Evolutionary conservation across 371 early-diverging fungal species (phyloP), one percentile per base, ranked within the genome.

Genomic region (Saksenaea oblongispora): DNA sequence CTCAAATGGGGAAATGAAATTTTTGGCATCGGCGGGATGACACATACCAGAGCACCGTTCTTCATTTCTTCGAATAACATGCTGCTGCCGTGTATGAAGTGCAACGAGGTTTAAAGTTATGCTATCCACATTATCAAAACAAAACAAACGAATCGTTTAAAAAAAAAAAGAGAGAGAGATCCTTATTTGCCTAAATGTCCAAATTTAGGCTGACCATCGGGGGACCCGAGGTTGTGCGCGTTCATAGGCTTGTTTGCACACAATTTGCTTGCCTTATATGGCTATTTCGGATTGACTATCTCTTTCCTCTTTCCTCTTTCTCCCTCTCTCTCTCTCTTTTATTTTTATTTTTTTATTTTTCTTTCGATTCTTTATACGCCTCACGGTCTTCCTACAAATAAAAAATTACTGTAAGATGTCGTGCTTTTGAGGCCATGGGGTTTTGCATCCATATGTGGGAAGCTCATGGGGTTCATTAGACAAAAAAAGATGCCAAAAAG

Each of bases 271-370:
- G 51, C 51, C 51, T 47, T 10, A 47, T 47, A 47, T 47, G 51
- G 51, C n/a, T 22, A 47, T 47, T 47, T 47, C 51, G 51, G 51
- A 47, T 47, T 47, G 51, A 18, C 51, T 47, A 47, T 17, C 51
- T 22, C 5, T 47, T 47, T 47, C 4, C 18, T 9, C 51, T 22
- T 22, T 47, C 51, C 51, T 47, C 22, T 22, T 47, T 47, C 22
- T 47, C 22, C 22, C 11, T 47, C 24, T 22, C 22, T 22, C 51
- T 47, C 18, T 41, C 18, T 17, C 42, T 41, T 14, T 17, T 14
- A 13, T 41, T 2, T 41, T 41, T 14, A 5, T 17, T 14, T 41
- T 41, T 14, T 14, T 41, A 5, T 41, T 41, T 1, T 41, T 14
- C 13, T 41, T 41, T 15, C 42, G 5, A 13, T 41, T 17, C 18